A percentile compares a stretch with the other conserved stretches of the same genome.
phyloP scores from a whole-genome alignment of 2,329 filamentous ascomycete species.

The Dactylonectria estremocensis region DNA sequence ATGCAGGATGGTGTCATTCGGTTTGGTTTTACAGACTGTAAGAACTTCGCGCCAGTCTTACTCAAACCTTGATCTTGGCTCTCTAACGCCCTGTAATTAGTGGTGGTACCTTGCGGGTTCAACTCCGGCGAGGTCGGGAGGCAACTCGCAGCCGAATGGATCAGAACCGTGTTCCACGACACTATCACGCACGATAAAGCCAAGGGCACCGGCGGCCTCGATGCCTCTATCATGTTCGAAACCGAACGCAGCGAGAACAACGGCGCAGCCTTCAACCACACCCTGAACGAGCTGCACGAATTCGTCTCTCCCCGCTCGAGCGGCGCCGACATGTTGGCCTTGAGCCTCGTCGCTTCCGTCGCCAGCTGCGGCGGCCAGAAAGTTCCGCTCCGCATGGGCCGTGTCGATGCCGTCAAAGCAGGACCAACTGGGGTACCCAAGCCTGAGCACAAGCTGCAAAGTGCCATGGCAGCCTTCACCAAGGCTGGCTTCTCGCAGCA shows the following conservation, averaged over 20 bases:
- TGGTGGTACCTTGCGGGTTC: too few species aligned
- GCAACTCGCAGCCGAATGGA: conserved; percentile 73
- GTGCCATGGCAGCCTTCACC: conserved; percentile 68
- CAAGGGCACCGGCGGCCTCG: conserved; percentile 67
- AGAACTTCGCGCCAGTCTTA: too few species aligned
- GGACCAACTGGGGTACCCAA: conserved; percentile 69
- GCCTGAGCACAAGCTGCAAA: conserved; percentile 68
- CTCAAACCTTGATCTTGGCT: too few species aligned
- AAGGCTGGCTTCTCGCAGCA: conserved; percentile 70
- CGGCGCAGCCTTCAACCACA: conserved; percentile 68
- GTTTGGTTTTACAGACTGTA: too few species aligned
- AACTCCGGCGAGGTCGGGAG: conserved; percentile 40
- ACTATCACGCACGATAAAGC: conserved; percentile 69
- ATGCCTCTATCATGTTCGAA: conserved; percentile 74
- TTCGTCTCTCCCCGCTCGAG: conserved; percentile 67
- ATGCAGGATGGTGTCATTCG: too few species aligned
- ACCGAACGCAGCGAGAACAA: conserved; percentile 69
- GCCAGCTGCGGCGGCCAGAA: conserved; percentile 71
- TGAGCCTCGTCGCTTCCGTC: conserved; percentile 71
- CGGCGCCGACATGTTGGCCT: conserved; percentile 71
- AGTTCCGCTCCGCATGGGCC: conserved; percentile 68
- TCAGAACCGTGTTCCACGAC: conserved; percentile 74
- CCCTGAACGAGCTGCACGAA: conserved; percentile 67
- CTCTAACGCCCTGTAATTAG: too few species aligned
- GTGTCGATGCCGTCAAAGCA: conserved; percentile 66